phyloP scores from a whole-genome alignment of 352 stramenopile species.

The Globisporangium carolinianum region DNA sequence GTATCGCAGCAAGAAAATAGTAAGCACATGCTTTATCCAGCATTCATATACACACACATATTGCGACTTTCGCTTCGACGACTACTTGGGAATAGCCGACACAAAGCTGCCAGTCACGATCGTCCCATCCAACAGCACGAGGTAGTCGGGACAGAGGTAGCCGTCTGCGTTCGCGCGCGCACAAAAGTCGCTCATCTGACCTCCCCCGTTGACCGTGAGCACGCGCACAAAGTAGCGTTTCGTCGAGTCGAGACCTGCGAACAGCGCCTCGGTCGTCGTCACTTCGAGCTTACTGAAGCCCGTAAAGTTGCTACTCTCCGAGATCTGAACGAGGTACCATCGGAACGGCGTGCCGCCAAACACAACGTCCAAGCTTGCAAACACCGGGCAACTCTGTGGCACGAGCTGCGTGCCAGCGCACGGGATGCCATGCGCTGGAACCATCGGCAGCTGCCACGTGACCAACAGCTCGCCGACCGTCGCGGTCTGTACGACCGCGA shows the following conservation, averaged over 20 bases:
- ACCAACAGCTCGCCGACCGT: slow-evolving; percentile 33
- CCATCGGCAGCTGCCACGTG: slow-evolving; percentile 52
- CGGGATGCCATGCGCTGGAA: slow-evolving; percentile 62
- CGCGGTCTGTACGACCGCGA: slow-evolving; percentile 26
- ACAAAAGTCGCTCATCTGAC: slow-evolving; percentile 69
- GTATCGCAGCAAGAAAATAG: too few relatives aligned
- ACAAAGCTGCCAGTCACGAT: slow-evolving; percentile 56
- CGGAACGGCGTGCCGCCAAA: slow-evolving; percentile 86
- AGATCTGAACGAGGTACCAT: slow-evolving; percentile 93
- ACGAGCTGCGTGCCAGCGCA: slow-evolving; percentile 53
- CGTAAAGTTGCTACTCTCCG: slow-evolving; percentile 54
- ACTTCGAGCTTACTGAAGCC: slow-evolving; percentile 66
- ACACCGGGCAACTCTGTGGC: slow-evolving; percentile 46
- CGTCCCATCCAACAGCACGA: slow-evolving; percentile 54
- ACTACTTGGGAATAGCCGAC: slow-evolving; percentile 24
- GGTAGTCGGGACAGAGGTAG: slow-evolving; percentile 67
- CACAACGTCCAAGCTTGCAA: slow-evolving; percentile 80
- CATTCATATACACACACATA: too few relatives aligned
- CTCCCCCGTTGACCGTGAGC: slow-evolving; percentile 72
- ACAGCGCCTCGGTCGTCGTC: slow-evolving; percentile 43
- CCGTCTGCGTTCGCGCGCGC: slow-evolving; percentile 36
- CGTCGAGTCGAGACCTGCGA: slow-evolving; percentile 60
- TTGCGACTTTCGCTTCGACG: too few relatives aligned
- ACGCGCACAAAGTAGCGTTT: slow-evolving; percentile 82
- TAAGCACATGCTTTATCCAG: too few relatives aligned